Percentiles rank a stretch among this genome's conserved stretches.
phyloP scores from a whole-genome alignment of 2,329 filamentous ascomycete species.

The Scedosporium minutisporum region DNA sequence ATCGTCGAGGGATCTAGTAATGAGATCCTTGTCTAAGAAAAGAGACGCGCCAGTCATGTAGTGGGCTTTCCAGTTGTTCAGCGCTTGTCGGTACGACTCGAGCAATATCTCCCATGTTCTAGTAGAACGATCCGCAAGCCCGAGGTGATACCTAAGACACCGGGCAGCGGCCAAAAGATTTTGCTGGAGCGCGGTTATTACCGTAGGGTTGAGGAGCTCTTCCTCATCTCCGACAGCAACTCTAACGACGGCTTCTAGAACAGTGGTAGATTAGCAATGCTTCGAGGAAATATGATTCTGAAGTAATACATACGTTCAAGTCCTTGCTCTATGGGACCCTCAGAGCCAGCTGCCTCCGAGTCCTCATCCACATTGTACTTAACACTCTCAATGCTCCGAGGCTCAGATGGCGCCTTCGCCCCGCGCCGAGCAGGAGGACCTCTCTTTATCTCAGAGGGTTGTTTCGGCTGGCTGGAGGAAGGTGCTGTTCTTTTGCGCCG shows the following conservation, averaged over 20 bases:
- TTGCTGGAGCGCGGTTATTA: neutral
- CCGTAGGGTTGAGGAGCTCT: neutral
- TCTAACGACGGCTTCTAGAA: neutral
- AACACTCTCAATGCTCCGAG: neutral
- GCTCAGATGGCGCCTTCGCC: neutral
- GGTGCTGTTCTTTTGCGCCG: neutral
- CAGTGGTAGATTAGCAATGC: neutral
- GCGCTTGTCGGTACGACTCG: neutral
- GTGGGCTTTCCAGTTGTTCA: conserved; percentile 19
- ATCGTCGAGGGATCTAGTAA: conserved; percentile 7
- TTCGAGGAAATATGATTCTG: neutral
- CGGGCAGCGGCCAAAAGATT: neutral
- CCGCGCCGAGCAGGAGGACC: neutral
- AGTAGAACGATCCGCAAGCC: neutral
- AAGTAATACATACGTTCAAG: neutral
- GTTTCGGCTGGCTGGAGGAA: neutral
- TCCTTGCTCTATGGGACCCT: neutral
- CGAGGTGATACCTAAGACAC: neutral
- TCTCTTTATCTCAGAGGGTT: neutral
- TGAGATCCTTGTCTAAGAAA: conserved; percentile 19
- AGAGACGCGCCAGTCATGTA: conserved; percentile 14
- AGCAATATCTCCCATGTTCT: neutral
- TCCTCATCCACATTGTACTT: neutral
- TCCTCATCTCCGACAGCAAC: neutral
- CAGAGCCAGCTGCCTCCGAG: neutral